phyloP scores from a whole-genome alignment of 495 filamentous ascomycete genomes.

The Pyrenula massariospora region DNA sequence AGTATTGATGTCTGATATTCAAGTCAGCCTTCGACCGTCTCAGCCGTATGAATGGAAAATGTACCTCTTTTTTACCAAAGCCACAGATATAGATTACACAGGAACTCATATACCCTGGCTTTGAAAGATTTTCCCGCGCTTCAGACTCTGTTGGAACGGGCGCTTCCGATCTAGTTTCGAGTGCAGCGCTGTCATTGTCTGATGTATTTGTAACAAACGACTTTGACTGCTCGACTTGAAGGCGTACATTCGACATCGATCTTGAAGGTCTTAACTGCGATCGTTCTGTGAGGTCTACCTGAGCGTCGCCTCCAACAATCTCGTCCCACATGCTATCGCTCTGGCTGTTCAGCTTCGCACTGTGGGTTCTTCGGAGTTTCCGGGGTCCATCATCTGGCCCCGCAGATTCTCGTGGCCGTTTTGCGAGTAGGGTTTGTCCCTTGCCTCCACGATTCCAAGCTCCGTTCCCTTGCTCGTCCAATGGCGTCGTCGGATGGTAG shows the following conservation, averaged over 20 bases:
- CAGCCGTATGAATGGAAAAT: too few species aligned
- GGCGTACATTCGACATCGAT: constrained; percentile 8
- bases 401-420: constrained; percentile 27
- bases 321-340: constrained; percentile 79
- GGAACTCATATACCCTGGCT: background rate
- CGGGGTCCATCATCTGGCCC: constrained; percentile 15
- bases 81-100: background rate
- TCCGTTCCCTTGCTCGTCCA: constrained; percentile 58
- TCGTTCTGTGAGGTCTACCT: constrained; percentile 16
- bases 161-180: background rate
- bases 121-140: too few species aligned
- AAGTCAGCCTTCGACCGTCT: too few species aligned
- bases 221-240: constrained; percentile 22
- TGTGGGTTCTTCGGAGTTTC: constrained; percentile 73
- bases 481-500: constrained; percentile 63
- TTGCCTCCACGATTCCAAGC: constrained; percentile 52
- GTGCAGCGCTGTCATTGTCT: constrained; percentile 2
- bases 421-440: constrained; percentile 21
- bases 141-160: too few species aligned
- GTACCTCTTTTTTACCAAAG: background rate
- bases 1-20: constrained; percentile 27
- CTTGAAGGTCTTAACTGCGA: constrained; percentile 18
- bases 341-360: constrained; percentile 64
- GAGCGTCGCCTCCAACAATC: constrained; percentile 51
- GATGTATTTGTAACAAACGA: constrained; percentile 32